Evolutionary conservation across 139 green algal species (phyloP), one percentile per base, ranked within the genome.

Genomic region (Coelastrella sp.): DNA sequence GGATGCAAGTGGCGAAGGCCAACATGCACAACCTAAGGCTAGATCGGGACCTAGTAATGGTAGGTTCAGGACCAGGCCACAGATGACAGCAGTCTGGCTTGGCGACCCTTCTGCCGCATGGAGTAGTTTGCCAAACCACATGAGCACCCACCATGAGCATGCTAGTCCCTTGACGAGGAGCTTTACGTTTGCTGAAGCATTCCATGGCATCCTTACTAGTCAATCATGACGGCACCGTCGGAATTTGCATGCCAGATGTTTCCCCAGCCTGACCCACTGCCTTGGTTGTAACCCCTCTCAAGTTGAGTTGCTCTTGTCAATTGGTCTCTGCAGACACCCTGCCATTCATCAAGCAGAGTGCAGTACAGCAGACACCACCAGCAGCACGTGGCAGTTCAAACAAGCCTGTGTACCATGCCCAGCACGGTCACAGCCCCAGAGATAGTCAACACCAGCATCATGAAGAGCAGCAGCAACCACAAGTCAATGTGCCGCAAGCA

Each of bases 1-100:
- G 22, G 68, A 76, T 24, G 68, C 68, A 76, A 27, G 15, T 11
- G 19, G 8, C 10, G 68, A 8, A 76, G 19, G 17, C 10, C 68
- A n/a, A 25, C n/a, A 19, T 7, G 17, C 19, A 11, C 15, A 17
- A 25, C 24, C 3, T 8, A 87, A 49, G n/a, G 20, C 8, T 19
- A 85, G 79, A 20, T 24, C 79, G 20, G 79, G 57, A 12, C 56
- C 57, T 20, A 85, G 57, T 20, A 85, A 85, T 85, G 79, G 79
- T 85, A 22, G 79, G 79, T 57, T 70, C 1, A 70, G 11, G 63
- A 70, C 63, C 12, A 15, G 14, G 11, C 12, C 63, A 15, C 11
- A 76, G 68, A 24, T 15, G 1, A 25, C 35, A 3, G 35, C 35
- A 49, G 35, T 49, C 35, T 49, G 35, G 35, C 35, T 49, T 49